Evolutionary conservation across 1,284 basidiomycete genomes (phyloP), one percentile per base, ranked within the genome.

Genomic region (Bjerkandera adusta): DNA sequence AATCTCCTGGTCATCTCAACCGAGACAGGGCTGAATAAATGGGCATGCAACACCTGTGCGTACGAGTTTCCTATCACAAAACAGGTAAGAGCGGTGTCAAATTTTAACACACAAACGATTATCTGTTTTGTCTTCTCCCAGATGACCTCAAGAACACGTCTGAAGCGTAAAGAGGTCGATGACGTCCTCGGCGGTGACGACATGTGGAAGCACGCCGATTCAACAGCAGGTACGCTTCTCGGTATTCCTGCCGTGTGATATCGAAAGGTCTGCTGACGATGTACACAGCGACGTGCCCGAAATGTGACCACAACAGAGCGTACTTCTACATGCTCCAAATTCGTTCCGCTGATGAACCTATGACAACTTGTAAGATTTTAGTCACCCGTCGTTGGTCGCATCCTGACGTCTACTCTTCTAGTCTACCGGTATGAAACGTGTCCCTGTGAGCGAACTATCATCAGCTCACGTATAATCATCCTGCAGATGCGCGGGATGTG

Each of bases 281-380:
- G 22, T 37, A 24, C n/a, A 20, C 41, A 66, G 92, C 84, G 15
- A 79, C 79, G 15, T 99, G 95, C 66, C 86, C 88, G 12, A 95
- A 94, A 62, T 99, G 96, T 68, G 94, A 97, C 61, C 77, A 89
- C 60, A 79, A 81, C 32, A 74, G 85, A 47, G 93, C 96, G 5
- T 98, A 96, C 69, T 99, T 91, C 68, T 92, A 95, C 67, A 94
- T 97, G 70, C 71, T 98, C 15, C 96, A 99, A 67, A 99, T 98
- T 56, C 75, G 96, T 27, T 95, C 92, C 58, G 96, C 96, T 0
- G 94, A 97, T 65, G 94, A 97, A 63, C 94, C 94, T 5, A 95
- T 94, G 89, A 97, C 94, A 6, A 97, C 90, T 1, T 97, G 94
- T 90, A 75, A 69, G 90, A 47, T 50, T 41, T 11, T 57, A 49